Evolutionary conservation across 805 yeast species (phyloP).

Genomic region (Lachancea kluyveri): DNA sequence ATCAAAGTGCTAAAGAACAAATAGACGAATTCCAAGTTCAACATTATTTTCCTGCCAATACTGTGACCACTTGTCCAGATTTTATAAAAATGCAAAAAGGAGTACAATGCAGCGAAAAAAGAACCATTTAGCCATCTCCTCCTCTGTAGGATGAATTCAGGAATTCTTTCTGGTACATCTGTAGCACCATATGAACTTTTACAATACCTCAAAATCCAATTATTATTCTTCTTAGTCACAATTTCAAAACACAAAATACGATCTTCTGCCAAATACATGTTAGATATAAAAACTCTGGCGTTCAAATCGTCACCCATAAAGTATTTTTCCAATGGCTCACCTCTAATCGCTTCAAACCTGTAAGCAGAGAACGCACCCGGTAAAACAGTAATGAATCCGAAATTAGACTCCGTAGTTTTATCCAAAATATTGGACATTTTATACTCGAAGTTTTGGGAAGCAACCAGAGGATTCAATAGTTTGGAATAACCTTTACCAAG

Average conservation of each 20-base stretch:
- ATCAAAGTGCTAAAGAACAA: constrained; percentile 68
- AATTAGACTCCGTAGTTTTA: constrained; percentile 91
- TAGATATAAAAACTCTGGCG: constrained; percentile 84
- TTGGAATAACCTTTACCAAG: constrained; percentile 55
- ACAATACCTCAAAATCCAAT: constrained; percentile 81
- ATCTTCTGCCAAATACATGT: constrained; percentile 97
- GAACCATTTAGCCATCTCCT: constrained; percentile 98
- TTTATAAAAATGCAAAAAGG: constrained; percentile 68
- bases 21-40: constrained; percentile 75
- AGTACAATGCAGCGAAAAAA: constrained; percentile 87
- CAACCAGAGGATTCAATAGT: constrained; percentile 79
- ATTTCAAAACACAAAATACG: constrained; percentile 91
- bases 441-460: constrained; percentile 95
- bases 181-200: constrained; percentile 88
- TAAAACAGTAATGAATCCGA: constrained; percentile 89
- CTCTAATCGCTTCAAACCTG: constrained; percentile 74
- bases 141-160: constrained; percentile 86
- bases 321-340: constrained; percentile 81
- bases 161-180: constrained; percentile 85
- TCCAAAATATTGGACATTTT: constrained; percentile 92
- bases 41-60: constrained; percentile 54
- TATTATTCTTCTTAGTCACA: constrained; percentile 70
- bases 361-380: constrained; percentile 98
- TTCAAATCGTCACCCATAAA: constrained; percentile 84
- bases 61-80: constrained; percentile 80